These are phyloP conservation scores for Skeletonema marinoi DNA, from an alignment of 108 stramenopile species.

Conservation along the genomic window DNA sequence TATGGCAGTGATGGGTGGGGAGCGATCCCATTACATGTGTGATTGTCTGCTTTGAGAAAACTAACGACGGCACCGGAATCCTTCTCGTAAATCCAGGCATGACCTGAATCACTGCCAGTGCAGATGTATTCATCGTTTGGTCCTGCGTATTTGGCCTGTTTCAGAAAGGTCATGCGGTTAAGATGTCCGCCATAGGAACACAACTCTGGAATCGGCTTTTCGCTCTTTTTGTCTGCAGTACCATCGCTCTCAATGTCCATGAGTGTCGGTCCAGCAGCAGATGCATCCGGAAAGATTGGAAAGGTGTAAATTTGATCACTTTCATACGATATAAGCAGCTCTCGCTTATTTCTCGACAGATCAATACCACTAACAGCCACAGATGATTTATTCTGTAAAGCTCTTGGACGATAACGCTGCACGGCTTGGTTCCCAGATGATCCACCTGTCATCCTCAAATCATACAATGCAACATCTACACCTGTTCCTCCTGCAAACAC, in stretches of 20 bases:
- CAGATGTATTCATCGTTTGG: slow-evolving; percentile 86
- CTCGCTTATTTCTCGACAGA: slow-evolving; percentile 64
- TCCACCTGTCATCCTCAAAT: slow-evolving; percentile 74
- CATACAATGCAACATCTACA: slow-evolving; percentile 63
- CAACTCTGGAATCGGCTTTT: slow-evolving; percentile 46
- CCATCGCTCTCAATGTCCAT: slow-evolving; percentile 37
- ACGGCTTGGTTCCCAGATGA: slow-evolving; percentile 31
- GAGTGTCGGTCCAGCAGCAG: slow-evolving; percentile 48
- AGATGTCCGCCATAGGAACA: slow-evolving; percentile 78
- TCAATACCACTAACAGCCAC: slow-evolving; percentile 84
- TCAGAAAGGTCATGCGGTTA: slow-evolving; percentile 80
- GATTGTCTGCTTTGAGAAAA: slow-evolving; percentile 70
- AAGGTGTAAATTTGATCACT: slow-evolving; percentile 85
- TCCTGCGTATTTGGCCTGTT: slow-evolving; percentile 81
- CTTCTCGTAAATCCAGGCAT: slow-evolving; percentile 79
- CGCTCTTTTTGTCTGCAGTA: background rate
- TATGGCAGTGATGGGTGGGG: slow-evolving; percentile 78
- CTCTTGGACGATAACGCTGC: slow-evolving; percentile 57
- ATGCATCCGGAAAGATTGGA: slow-evolving; percentile 61
- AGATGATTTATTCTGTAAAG: slow-evolving; percentile 24
- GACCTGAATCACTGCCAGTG: slow-evolving; percentile 83
- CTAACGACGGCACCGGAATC: slow-evolving; percentile 68
- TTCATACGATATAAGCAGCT: slow-evolving; percentile 80
- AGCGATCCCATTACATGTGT: slow-evolving; percentile 82
- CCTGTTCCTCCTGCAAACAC: slow-evolving; percentile 72